Evolutionary conservation across 345 rosid genomes (phyloP), one percentile per base, ranked within the genome.

Genomic region (Camelina hispida): DNA sequence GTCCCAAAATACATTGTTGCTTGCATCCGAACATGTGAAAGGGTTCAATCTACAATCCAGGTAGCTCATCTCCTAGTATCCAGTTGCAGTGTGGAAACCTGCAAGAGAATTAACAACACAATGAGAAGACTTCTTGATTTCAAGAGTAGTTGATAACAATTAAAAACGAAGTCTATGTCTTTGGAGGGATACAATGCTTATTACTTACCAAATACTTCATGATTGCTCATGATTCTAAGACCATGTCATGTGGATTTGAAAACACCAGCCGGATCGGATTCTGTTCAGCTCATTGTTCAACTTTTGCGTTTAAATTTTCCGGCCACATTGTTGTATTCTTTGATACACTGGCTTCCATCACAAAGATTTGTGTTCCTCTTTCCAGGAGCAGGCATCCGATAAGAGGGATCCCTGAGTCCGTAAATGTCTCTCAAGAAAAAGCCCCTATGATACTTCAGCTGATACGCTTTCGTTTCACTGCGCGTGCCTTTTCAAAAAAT

Each of bases 321-420:
- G 18, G 87, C 86, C 52, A 87, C 88, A 54, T 56, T 62, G 47
- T 87, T 83, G 61, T 82, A 82, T 72, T 86, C 80, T 79, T 83
- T 59, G 8, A 74, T 54, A 34, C 90, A 85, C 8, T 65, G 77
- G 62, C 83, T 70, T 30, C 82, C 75, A 4, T 30, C 54, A 40
- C 11, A 42, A 67, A 73, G 40, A 85, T 53, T 35, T 75, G 76
- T 48, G 80, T 78, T 15, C 89, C 58, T 81, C 90, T 81, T 70
- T 90, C 91, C 76, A 90, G 60, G 38, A 91, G 93, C 71, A 82
- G 68, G 72, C 88, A 88, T 44, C 93, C 91, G 81, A 86, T 79
- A 2, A 88, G 90, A 68, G 81, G 89, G 75, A 90, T 79, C 55
- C 86, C 87, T 83, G 22, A 86, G 75, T 48, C 52, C 32, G 63